These are phyloP conservation scores for Septoria linicola DNA, from an alignment of 2,329 filamentous ascomycete species.

Conservation along the genomic window DNA sequence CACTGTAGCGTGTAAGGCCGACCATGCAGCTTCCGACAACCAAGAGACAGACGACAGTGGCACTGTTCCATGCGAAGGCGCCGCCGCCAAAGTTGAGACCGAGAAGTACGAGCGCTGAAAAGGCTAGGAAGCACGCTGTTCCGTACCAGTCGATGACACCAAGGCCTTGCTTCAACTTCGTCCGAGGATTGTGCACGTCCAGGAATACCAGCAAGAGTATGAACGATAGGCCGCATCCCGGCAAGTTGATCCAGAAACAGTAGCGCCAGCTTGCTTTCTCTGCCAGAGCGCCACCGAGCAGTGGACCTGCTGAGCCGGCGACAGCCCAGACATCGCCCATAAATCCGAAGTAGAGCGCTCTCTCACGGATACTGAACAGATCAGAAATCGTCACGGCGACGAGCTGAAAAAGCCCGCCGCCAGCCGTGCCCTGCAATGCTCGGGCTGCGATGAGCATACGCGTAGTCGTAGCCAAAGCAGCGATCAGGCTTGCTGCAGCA, in stretches of 20 bases:
- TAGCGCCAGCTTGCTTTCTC: slow-evolving; percentile 42
- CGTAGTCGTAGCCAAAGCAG: slow-evolving; percentile 48
- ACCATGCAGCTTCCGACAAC: slow-evolving; percentile 52
- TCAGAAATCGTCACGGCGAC: slow-evolving; percentile 56
- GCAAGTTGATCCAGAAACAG: slow-evolving; percentile 58
- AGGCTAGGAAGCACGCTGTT: slow-evolving; percentile 51
- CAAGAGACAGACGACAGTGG: slow-evolving; percentile 56
- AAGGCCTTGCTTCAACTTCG: slow-evolving; percentile 49
- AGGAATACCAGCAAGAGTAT: slow-evolving; percentile 53
- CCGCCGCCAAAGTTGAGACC: slow-evolving; percentile 57
- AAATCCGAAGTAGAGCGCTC: slow-evolving; percentile 50
- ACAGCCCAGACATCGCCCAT: background rate
- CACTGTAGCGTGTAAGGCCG: slow-evolving; percentile 58
- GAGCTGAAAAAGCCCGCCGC: slow-evolving; percentile 53
- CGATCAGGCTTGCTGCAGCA: slow-evolving; percentile 51
- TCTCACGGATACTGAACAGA: slow-evolving; percentile 49
- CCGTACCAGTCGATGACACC: slow-evolving; percentile 57
- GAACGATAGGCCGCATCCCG: slow-evolving; percentile 51
- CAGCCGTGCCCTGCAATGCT: slow-evolving; percentile 55
- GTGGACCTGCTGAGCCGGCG: background rate
- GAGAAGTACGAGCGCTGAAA: slow-evolving; percentile 53
- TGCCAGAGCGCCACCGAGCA: background rate
- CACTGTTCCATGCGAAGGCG: slow-evolving; percentile 53
- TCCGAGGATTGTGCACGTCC: slow-evolving; percentile 56
- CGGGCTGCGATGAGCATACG: slow-evolving; percentile 55